Evolutionary conservation across 192 early-diverging fungal genomes (phyloP), one percentile per base, ranked within the genome.

Genomic region (Coemansia sp.): DNA sequence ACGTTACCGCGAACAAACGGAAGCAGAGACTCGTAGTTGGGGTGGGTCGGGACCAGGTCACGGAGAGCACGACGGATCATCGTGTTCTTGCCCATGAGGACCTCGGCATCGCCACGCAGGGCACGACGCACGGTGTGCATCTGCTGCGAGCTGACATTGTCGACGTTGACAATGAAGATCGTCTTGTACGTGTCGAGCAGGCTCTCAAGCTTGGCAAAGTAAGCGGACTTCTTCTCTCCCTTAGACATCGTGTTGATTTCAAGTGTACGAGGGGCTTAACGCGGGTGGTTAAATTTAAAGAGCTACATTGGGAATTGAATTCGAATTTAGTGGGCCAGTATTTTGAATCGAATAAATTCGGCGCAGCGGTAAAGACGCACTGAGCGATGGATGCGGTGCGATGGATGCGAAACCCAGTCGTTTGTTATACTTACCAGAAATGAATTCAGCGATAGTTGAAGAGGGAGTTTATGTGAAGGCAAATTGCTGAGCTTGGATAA

Each of bases 41-140:
- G 92, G 86, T 93, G 86, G 67, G 91, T 87, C 58, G 60, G 25
- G 47, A 85, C 61, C 55, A 91, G 70, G 44, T 70, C 68, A 72
- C 82, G 85, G 67, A 92, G 82, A 40, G 86, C 88, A 79, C 89
- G 86, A 66, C 96, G 93, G 51, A 99, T 92, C 95, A 98, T 99
- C 81, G 97, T 98, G 92, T 99, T 99, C 90, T 99, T 99, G 71
- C 96, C 97, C 97, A 99, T 99, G 60, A 99, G 90, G 50, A 99
- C 87, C 76, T 87, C 90, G 66, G 86, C 94, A 40, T 89, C 79
- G 56, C 92, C 91, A 83, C 97, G 94, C 80, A 99, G 89, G 56
- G 87, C 69, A 74, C 84, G 84, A 85, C 91, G 90, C 76, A 97
- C 92, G 73, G 95, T 89, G 88, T 99, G 97, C 95, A 99, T 98